Percentiles rank a stretch among this genome's conserved stretches.
Evolutionary conservation across 345 rosid genomes (phyloP).

Genomic region (Ricinus communis): DNA sequence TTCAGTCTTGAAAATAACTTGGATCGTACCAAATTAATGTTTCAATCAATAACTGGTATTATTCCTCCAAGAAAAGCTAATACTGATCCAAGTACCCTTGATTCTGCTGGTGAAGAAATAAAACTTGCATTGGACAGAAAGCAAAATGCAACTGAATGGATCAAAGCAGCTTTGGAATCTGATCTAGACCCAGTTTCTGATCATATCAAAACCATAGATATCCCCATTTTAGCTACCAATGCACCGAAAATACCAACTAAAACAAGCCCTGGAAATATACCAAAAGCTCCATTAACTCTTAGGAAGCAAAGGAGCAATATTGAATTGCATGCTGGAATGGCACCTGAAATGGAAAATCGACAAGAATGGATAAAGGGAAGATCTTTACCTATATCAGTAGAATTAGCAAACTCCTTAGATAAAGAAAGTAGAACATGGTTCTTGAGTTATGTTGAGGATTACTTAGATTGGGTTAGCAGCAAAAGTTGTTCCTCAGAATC

Average conservation of each 20-base stretch:
- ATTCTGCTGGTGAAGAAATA: constrained; percentile 22
- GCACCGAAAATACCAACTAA: constrained; percentile 10
- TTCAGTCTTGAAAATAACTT: constrained; percentile 58
- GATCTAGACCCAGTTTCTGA: constrained; percentile 46
- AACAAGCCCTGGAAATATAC: constrained; percentile 14
- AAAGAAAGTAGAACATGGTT: constrained; percentile 51
- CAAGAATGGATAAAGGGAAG: constrained; percentile 38
- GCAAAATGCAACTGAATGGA: constrained; percentile 51
- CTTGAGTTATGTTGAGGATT: constrained; percentile 52
- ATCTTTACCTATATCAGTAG: constrained; percentile 26
- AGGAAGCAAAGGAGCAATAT: constrained; percentile 25
- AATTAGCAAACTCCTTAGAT: constrained; percentile 44
- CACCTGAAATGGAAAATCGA: constrained; percentile 21
- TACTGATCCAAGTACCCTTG: constrained; percentile 10
- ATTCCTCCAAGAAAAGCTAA: too few relatives aligned
- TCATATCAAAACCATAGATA: constrained; percentile 1
- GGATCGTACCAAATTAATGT: constrained; percentile 41
- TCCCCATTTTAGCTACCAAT: not conserved
- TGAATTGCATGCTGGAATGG: constrained; percentile 21
- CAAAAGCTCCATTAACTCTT: constrained; percentile 17
- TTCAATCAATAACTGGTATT: constrained; percentile 38
- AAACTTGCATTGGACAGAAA: constrained; percentile 47
- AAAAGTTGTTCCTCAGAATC: constrained; percentile 28
- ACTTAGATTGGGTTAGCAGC: constrained; percentile 44
- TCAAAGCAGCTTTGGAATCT: constrained; percentile 57